Conservation (phyloP, 2,329 filamentous ascomycete species). For the Trichothecium sympodiale region DNA sequence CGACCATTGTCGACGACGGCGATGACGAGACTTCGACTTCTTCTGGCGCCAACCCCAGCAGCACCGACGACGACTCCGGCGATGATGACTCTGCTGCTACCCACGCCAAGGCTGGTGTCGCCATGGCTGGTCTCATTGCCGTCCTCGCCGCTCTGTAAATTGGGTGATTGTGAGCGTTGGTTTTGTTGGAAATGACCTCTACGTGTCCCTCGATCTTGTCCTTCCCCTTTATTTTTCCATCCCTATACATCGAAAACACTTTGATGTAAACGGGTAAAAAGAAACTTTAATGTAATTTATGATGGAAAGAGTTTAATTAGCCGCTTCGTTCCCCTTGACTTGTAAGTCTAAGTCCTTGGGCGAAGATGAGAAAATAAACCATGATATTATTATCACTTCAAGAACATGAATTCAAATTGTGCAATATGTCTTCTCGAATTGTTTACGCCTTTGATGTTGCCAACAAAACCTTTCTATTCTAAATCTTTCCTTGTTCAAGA, state of each 20-base stretch:
- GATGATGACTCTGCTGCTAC: slow-evolving; percentile 1
- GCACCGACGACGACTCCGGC: not conserved
- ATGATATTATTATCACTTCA: not conserved
- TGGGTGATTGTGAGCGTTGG: not conserved
- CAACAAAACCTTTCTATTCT: not conserved
- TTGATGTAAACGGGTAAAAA: too few species aligned
- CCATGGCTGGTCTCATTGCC: slow-evolving; percentile 10
- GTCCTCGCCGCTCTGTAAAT: slow-evolving; percentile 5
- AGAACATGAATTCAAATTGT: not conserved
- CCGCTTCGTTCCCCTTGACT: too few species aligned
- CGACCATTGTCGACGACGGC: not conserved
- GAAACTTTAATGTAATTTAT: not conserved
- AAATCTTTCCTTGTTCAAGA: not conserved
- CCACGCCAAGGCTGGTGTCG: slow-evolving; percentile 3
- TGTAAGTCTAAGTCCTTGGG: too few species aligned
- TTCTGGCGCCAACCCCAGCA: not conserved
- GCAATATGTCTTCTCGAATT: not conserved
- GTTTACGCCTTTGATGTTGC: too few species aligned
- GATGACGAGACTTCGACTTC: not conserved
- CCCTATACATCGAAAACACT: too few species aligned
- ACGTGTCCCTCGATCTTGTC: not conserved
- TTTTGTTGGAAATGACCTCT: not conserved
- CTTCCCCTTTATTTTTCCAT: not conserved
- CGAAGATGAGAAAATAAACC: too few species aligned
- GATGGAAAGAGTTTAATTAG: too few species aligned